Evolutionary conservation across 768 basidiomycete genomes (phyloP), one percentile per base, ranked within the genome.

Genomic region (Agaricus sinodeliciosus): DNA sequence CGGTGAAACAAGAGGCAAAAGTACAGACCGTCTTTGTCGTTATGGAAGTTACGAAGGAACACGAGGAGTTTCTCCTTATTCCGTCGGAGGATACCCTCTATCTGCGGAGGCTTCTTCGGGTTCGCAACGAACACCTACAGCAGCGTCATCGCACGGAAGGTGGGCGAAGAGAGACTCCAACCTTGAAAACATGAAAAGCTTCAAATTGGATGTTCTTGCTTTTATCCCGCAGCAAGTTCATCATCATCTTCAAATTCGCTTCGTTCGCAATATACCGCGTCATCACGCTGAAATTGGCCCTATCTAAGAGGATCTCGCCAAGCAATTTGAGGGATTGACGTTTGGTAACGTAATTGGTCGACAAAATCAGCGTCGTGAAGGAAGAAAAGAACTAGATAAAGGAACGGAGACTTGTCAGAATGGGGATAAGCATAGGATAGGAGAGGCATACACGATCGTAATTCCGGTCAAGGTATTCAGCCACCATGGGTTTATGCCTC

Each of bases 121-220:
- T 99, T 99, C 35, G 96, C 96, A 37, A 99, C 96, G 62, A 99
- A 99, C 12, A 99, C 91, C 92, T 70, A 43, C 31, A 44, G 16
- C 5, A 48, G 22, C 34, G 16, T 35, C n/a, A 48, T 16, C 31
- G 43, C 34, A 48, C 44, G n/a, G 37, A 16, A 39, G 16, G 15
- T 41, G 25, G 37, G 27, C 43, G 13, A 34, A 35, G 31, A 52
- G 18, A 28, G 26, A 35, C 58, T 12, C 79, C n/a, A 49, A 93
- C 95, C 82, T 98, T 99, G 81, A 99, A 99, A 36, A 99, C 96
- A 63, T 99, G 96, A 72, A 99, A 99, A 2, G 96, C 95, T 67
- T 99, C 96, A 53, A 98, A 99, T 68, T 99, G 96, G 43, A 99
- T 98, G 69, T 99, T 99, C 78, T 93, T 91, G 79, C 94, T 97